A percentile compares a stretch with the other conserved stretches of the same genome.
Conservation (phyloP, 169 alveolate species). For the Toxoplasma gondii region DNA sequence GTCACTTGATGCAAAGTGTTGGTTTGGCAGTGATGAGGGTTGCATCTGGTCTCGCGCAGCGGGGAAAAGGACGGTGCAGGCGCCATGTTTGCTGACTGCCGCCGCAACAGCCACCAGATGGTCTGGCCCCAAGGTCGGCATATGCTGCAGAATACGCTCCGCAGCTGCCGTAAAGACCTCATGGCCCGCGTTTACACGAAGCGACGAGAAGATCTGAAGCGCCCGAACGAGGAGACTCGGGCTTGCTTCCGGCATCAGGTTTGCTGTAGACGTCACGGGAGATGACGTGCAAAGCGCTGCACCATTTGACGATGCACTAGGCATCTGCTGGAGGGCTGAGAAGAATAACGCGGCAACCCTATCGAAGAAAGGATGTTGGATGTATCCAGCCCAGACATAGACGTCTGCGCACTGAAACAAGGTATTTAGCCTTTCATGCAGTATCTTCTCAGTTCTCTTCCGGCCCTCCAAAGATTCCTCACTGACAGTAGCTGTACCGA, state of each 20-base stretch:
- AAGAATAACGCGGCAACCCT: not conserved
- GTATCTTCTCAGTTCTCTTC: not conserved
- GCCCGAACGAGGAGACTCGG: not conserved
- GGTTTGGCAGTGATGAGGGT: not conserved
- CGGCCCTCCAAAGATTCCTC: not conserved
- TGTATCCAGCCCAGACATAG: constrained; percentile 63
- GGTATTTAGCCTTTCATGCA: constrained; percentile 13
- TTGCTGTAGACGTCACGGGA: too few relatives aligned
- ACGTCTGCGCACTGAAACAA: constrained; percentile 53
- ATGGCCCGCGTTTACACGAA: not conserved
- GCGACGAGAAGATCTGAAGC: not conserved
- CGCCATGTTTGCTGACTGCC: not conserved
- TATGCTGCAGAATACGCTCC: not conserved
- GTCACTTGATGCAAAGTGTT: too few relatives aligned
- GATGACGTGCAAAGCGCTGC: too few relatives aligned
- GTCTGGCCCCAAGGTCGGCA: not conserved
- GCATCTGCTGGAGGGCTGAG: not conserved
- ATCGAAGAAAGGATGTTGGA: constrained; percentile 46
- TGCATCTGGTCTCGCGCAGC: not conserved
- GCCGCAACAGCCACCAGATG: constrained; percentile 4
- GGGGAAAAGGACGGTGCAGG: not conserved
- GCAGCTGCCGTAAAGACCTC: not conserved
- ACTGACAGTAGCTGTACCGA: not conserved
- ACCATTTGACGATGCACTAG: too few relatives aligned
- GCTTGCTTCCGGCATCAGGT: not conserved